phyloP scores from a whole-genome alignment of 805 yeast species.

The Lipomyces kockii region DNA sequence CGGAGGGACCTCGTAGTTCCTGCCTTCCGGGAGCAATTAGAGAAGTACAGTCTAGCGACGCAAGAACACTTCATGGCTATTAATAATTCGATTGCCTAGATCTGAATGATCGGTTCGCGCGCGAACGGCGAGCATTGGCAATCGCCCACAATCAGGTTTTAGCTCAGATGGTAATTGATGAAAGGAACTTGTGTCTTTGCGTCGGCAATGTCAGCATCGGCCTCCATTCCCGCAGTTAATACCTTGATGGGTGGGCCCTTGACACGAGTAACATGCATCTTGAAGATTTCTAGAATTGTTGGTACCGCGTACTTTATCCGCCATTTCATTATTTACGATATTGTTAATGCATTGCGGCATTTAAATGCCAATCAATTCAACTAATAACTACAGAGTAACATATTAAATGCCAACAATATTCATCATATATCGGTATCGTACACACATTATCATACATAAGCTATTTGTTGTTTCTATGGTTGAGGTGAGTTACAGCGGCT shows the following conservation, averaged over 20 bases:
- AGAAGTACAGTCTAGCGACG: neutral
- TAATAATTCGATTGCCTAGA: neutral
- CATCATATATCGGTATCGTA: too few relatives aligned
- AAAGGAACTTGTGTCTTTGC: neutral
- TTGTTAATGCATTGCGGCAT: too few relatives aligned
- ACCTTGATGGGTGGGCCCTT: too few relatives aligned
- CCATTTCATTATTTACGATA: too few relatives aligned
- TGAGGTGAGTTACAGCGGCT: constrained; percentile 23
- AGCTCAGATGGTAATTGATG: too few relatives aligned
- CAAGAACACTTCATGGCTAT: neutral
- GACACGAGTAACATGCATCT: too few relatives aligned
- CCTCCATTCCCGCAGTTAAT: too few relatives aligned
- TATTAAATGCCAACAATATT: neutral
- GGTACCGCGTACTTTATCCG: too few relatives aligned
- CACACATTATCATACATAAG: neutral
- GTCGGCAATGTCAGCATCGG: too few relatives aligned
- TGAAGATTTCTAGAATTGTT: too few relatives aligned
- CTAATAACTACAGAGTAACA: neutral
- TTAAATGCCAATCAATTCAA: neutral
- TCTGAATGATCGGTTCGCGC: neutral
- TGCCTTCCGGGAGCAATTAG: neutral
- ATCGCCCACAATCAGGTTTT: too few relatives aligned
- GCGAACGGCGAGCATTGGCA: neutral
- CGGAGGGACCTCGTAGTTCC: neutral
- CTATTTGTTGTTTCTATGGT: neutral